Evolutionary conservation across 2,329 filamentous ascomycete species (phyloP).

Genomic region (Endothia cerciana): DNA sequence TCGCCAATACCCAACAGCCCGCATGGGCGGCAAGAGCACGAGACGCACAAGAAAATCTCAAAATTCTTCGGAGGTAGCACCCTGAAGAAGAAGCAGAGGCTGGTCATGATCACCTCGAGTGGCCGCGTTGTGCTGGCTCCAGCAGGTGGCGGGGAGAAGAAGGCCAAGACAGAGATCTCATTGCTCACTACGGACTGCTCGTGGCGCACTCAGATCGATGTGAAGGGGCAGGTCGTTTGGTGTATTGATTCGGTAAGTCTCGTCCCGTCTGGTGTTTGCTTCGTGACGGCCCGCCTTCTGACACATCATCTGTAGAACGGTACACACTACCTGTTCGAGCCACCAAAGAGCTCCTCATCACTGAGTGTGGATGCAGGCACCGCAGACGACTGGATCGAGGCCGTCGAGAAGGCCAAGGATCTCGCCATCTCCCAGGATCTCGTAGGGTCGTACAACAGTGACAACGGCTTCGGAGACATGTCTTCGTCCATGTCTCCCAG

Average conservation of each 20-base stretch:
- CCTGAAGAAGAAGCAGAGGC: slow-evolving; percentile 87
- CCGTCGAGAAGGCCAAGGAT: slow-evolving; percentile 83
- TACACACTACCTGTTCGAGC: slow-evolving; percentile 91
- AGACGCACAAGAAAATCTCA: slow-evolving; percentile 85
- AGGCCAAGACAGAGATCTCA: slow-evolving; percentile 90
- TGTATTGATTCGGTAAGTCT: slow-evolving; percentile 87
- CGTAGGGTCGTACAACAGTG: slow-evolving; percentile 66
- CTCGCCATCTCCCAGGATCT: slow-evolving; percentile 76
- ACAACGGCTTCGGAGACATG: slow-evolving; percentile 70
- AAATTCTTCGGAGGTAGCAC: slow-evolving; percentile 91
- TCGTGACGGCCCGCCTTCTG: background rate
- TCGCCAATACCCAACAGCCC: slow-evolving; percentile 77
- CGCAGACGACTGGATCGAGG: slow-evolving; percentile 91
- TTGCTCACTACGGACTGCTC: slow-evolving; percentile 74
- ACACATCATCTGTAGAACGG: slow-evolving; percentile 63
- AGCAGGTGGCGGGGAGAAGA: slow-evolving; percentile 93
- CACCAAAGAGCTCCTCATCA: slow-evolving; percentile 72
- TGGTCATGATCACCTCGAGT: slow-evolving; percentile 94
- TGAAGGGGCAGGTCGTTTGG: slow-evolving; percentile 88
- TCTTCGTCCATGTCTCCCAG: slow-evolving; percentile 72
- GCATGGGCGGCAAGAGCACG: slow-evolving; percentile 67
- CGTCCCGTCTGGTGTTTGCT: slow-evolving; percentile 33
- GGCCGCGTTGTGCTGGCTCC: slow-evolving; percentile 89
- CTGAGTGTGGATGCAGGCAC: slow-evolving; percentile 62
- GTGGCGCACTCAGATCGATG: slow-evolving; percentile 80